Conservation (phyloP, 1,284 basidiomycete species). For the Leccinum olivaceoglutinosum region DNA sequence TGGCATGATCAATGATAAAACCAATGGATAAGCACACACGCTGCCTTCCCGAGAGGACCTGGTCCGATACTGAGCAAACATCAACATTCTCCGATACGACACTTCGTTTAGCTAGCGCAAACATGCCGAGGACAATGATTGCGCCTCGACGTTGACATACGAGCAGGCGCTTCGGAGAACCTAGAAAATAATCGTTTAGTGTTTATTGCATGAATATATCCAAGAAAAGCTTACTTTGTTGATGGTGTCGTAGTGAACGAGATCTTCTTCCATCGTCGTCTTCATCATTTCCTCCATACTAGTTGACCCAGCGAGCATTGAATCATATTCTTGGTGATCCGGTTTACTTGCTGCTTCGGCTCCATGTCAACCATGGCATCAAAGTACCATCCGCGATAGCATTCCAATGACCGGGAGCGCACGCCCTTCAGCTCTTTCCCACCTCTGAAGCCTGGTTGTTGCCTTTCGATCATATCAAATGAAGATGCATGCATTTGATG, state of each 20-base stretch:
- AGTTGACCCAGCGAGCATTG: slow-evolving; percentile 92
- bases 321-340: slow-evolving; percentile 98
- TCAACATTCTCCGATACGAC: slow-evolving; percentile 90
- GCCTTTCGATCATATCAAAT: slow-evolving; percentile 97
- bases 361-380: slow-evolving; percentile 68
- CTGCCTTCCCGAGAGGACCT: slow-evolving; percentile 77
- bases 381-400: slow-evolving; percentile 88
- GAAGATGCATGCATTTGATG: slow-evolving; percentile 88
- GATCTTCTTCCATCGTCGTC: slow-evolving; percentile 86
- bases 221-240: slow-evolving; percentile 61
- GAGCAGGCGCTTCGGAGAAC: slow-evolving; percentile 69
- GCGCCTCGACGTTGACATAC: slow-evolving; percentile 85
- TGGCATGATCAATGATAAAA: not conserved
- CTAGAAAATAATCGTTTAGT: slow-evolving; percentile 34
- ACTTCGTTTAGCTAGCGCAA: slow-evolving; percentile 80
- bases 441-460: slow-evolving; percentile 77
- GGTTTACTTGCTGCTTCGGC: slow-evolving; percentile 82
- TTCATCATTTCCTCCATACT: slow-evolving; percentile 95
- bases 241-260: slow-evolving; percentile 82
- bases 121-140: slow-evolving; percentile 94
- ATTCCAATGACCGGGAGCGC: slow-evolving; percentile 83
- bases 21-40: slow-evolving; percentile 2
- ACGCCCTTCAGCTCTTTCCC: slow-evolving; percentile 89
- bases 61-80: slow-evolving; percentile 84
- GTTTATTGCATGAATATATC: not conserved